Evolutionary conservation across 78 protist species (phyloP).

Genomic region (Monosiga brevicollis): DNA sequence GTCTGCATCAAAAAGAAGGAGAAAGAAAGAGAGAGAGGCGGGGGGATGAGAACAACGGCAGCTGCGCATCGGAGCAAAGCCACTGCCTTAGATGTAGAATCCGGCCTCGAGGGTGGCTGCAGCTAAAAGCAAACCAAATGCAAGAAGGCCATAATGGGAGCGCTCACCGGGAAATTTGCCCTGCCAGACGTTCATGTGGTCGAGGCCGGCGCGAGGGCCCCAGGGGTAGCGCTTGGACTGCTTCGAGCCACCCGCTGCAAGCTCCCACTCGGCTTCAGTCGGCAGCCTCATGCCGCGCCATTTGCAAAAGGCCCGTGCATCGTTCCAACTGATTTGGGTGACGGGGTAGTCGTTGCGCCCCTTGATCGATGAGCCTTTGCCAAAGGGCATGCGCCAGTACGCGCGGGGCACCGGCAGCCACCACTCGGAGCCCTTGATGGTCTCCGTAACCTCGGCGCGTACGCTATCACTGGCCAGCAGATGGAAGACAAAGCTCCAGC

Average conservation of each 20-base stretch:
- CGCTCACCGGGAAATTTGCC: background rate
- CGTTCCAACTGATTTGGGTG: conserved; percentile 31
- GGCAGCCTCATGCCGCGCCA: conserved; percentile 21
- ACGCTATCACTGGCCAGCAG: background rate
- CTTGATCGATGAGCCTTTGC: background rate
- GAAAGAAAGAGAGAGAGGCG: background rate
- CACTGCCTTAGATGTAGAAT: too few relatives aligned
- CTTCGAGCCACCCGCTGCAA: conserved; percentile 25
- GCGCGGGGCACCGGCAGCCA: conserved; percentile 6
- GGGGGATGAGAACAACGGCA: too few relatives aligned
- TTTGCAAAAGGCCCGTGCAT: conserved; percentile 17
- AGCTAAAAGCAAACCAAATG: too few relatives aligned
- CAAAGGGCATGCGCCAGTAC: background rate
- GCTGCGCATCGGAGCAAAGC: too few relatives aligned
- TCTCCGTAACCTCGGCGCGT: background rate
- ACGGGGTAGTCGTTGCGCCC: conserved; percentile 11
- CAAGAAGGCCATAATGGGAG: background rate
- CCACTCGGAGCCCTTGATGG: background rate
- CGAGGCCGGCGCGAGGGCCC: conserved; percentile 11
- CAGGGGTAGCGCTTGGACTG: conserved; percentile 10
- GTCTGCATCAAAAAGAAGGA: background rate
- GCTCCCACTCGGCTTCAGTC: conserved; percentile 43
- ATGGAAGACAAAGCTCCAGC: conserved; percentile 47
- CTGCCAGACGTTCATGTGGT: conserved; percentile 23
- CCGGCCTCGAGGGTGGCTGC: too few relatives aligned